phyloP scores from a whole-genome alignment of 2,329 filamentous ascomycete species.

The Arachnopeziza araneosa region DNA sequence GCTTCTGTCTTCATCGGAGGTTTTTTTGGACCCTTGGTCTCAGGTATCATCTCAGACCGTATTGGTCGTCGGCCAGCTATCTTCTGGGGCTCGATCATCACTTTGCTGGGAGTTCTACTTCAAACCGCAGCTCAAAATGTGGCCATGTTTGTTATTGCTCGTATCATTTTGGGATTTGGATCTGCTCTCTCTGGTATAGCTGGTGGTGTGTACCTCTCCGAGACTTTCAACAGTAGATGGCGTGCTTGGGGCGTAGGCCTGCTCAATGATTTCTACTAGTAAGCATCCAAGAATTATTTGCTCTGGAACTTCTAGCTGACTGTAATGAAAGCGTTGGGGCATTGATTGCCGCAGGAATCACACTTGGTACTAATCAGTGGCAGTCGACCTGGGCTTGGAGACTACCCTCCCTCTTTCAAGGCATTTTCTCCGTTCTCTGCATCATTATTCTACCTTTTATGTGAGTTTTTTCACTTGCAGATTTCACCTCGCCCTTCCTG shows the following conservation, averaged over 20 bases:
- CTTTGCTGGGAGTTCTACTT: conserved; percentile 16
- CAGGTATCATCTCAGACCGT: conserved; percentile 33
- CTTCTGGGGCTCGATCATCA: conserved; percentile 15
- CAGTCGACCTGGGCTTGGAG: conserved; percentile 34
- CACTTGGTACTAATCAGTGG: conserved; percentile 32
- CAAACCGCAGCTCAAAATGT: conserved; percentile 21
- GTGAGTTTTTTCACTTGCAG: not conserved
- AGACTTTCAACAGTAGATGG: conserved; percentile 41
- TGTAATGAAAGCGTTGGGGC: conserved; percentile 19
- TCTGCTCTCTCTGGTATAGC: conserved; percentile 30
- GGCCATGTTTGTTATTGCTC: conserved; percentile 23
- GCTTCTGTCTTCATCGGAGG: conserved; percentile 50
- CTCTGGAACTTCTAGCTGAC: not conserved
- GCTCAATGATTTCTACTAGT: conserved; percentile 33
- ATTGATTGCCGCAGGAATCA: conserved; percentile 33
- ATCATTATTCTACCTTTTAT: conserved; percentile 21
- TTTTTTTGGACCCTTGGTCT: conserved; percentile 38
- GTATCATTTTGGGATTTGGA: conserved; percentile 20
- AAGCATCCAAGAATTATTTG: not conserved
- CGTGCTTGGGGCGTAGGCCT: conserved; percentile 40
- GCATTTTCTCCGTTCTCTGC: conserved; percentile 24
- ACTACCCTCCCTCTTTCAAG: conserved; percentile 27
- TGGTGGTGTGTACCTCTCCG: conserved; percentile 43
- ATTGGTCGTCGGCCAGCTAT: conserved; percentile 30
- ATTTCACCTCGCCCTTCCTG: not conserved